Base-by-base conservation (phyloP, 2,329 filamentous ascomycete genomes). In the Colletotrichum trifolii region DNA sequence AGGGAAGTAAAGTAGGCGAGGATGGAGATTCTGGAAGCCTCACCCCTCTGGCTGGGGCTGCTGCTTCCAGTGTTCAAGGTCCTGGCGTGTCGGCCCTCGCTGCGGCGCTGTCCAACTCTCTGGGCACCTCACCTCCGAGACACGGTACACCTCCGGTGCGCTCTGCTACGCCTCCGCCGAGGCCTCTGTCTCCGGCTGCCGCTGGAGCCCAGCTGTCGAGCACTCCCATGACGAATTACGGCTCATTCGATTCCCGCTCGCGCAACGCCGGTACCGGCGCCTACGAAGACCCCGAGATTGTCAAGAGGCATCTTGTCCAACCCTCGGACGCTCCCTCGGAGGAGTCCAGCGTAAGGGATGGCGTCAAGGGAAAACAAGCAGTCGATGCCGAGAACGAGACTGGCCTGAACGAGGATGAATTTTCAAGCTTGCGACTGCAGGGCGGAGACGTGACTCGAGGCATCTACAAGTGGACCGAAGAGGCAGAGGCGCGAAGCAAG, bases 381-480 rank as follows among this genome's bases (percentile, higher is more conserved):
- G 82, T 76, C 33, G 78, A 81, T 25, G 71, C 72, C n/a, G 70
- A 71, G 46, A 75, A 75, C 8, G 67, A 74, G 42, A 69, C 72
- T 0, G 78, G 78, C n/a, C 73, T 72, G 71, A 85, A 88, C 67
- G 88, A 90, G 6, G 92, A 96, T 64, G 93, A 97, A 73, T 99
- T 99, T 76, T 97, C 94, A 36, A 98, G 96, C 78, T 79, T 99
- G 75, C 90, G 90, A 74, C 82, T 99, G 50, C 96, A 98, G 75
- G 96, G 96, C 66, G 96, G 96, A 68, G 96, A 99, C 75, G 91
- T 97, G 62, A 97, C 95, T 33, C 86, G 96, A 66, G 93, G 95
- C 59, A 97, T 99, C 71, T 99, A 99, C 82, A 91, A 93, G 71
- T 99, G 96, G 93, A 93, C 94, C 6, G 94, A 98, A 76, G 92